Evolutionary conservation across 176 grass and related monocot species (phyloP).

Genomic region (Oryza australiensis): DNA sequence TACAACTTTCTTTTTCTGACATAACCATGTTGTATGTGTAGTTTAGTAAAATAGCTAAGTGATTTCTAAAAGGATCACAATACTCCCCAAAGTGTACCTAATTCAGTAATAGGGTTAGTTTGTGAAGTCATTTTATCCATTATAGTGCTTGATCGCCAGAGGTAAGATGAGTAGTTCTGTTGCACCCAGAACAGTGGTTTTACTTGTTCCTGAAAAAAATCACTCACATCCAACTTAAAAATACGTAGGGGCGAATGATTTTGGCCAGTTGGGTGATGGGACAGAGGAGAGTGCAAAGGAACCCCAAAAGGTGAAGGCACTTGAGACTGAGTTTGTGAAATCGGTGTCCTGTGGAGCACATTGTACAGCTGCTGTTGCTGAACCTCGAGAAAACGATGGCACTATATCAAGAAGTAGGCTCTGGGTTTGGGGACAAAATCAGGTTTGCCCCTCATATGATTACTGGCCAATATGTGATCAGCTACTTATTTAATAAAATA

Average conservation of each 20-base stretch:
- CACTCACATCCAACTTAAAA: slow-evolving; percentile 36
- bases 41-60: slow-evolving; percentile 1
- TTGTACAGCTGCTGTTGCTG: slow-evolving; percentile 93
- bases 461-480: slow-evolving; percentile 4
- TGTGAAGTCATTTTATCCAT: not conserved
- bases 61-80: not conserved
- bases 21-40: not conserved
- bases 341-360: slow-evolving; percentile 94
- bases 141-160: slow-evolving; percentile 10
- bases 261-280: slow-evolving; percentile 96
- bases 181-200: not conserved
- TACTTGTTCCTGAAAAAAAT: not conserved
- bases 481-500: slow-evolving; percentile 11
- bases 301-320: slow-evolving; percentile 69
- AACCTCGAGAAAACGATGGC: slow-evolving; percentile 79
- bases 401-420: slow-evolving; percentile 67
- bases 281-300: slow-evolving; percentile 75
- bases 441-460: slow-evolving; percentile 51
- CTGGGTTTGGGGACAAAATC: slow-evolving; percentile 99
- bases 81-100: slow-evolving; percentile 1
- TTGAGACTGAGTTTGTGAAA: slow-evolving; percentile 83
- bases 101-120: slow-evolving; percentile 19
- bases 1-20: not conserved
- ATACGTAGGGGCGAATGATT: slow-evolving; percentile 83
- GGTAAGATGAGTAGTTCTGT: not conserved